Conservation (phyloP, 75 land plant genomes). For the Azolla pinnata region DNA sequence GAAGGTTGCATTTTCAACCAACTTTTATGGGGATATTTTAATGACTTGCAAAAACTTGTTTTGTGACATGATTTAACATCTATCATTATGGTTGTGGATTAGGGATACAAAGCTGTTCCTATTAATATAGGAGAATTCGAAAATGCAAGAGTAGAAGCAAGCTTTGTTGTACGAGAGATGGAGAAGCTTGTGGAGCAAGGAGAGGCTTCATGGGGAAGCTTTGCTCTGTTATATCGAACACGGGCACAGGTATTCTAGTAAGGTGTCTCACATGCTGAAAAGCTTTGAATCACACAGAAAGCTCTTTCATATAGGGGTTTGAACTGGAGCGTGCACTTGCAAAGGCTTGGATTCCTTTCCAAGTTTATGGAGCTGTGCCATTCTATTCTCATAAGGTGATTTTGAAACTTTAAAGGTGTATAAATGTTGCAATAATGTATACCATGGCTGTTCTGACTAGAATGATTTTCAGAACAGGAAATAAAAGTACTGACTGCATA, state of each 20-base stretch:
- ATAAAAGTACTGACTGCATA: conserved; percentile 13
- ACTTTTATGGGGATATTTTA: not conserved
- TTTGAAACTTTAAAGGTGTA: not conserved
- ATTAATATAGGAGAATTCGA: conserved; percentile 1
- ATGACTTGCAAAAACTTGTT: not conserved
- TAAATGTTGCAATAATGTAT: no score
- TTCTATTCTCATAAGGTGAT: conserved; percentile 19
- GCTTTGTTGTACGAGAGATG: conserved; percentile 14
- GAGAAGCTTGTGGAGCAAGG: conserved; percentile 6
- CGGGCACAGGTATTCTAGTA: conserved; percentile 13
- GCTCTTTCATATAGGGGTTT: conserved; percentile 14
- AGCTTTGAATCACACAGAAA: not conserved
- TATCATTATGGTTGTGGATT: no score
- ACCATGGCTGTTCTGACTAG: no score
- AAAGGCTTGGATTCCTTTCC: conserved; percentile 15
- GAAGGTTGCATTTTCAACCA: conserved; percentile 10
- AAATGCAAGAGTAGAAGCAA: conserved; percentile 8
- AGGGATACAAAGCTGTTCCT: conserved; percentile 3
- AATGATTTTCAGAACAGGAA: conserved; percentile 11
- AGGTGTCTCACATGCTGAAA: not conserved
- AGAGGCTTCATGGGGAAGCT: conserved; percentile 7
- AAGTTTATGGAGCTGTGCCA: conserved; percentile 5
- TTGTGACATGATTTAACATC: no score
- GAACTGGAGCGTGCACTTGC: conserved; percentile 8
- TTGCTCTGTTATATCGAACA: conserved; percentile 20